Base-by-base conservation (phyloP, 2,329 filamentous ascomycete species). In the Hypomyces perniciosus region DNA sequence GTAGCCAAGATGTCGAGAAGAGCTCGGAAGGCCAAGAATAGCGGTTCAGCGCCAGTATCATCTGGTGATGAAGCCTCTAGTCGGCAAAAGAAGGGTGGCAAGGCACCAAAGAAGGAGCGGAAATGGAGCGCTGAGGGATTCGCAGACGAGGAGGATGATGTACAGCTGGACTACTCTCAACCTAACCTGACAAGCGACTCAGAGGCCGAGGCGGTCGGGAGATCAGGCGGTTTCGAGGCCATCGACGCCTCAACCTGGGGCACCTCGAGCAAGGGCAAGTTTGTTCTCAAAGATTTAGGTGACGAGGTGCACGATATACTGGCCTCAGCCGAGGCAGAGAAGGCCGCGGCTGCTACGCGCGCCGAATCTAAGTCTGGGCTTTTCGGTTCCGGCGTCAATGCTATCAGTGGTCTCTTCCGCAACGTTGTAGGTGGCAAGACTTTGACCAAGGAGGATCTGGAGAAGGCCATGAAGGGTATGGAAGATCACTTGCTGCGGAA, bases 381-480 rank as follows among this genome's bases (percentile, higher is more conserved):
- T 10, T 80, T 96, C 9, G 87, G 86, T 29, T 84, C 89, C 4
- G 83, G 90, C 50, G 77, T 96, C 51, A 90, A 83, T 64, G 88
- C 88, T 10, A 87, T 97, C 56, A 85, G 88, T 48, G 88, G 90
- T 13, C 80, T 97, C 51, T 96, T 99, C 75, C 84, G 90, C 58
- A 97, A 96, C 65, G 86, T 99, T 37, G 86, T 99, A 1, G 93
- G 93, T 49, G 93, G 95, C 56, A 96, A 96, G 75, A 89, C 86
- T 1, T 73, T 99, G 62, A 95, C 90, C 1, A 88, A 90, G 66
- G 82, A 87, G 57, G 92, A 97, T 63, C 78, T 99, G 26, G 86
- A 90, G 55, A 95, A 95, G 67, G 88, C 93, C 2, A 84, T 99
- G 73, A 93, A 92, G 70, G 88, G 86, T 31, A 96, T 99, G 90